A percentile compares a stretch with the other conserved stretches of the same genome.
These are phyloP conservation scores for Kwoniella sp. DNA, from an alignment of 768 basidiomycete species.

Conservation along the genomic window DNA sequence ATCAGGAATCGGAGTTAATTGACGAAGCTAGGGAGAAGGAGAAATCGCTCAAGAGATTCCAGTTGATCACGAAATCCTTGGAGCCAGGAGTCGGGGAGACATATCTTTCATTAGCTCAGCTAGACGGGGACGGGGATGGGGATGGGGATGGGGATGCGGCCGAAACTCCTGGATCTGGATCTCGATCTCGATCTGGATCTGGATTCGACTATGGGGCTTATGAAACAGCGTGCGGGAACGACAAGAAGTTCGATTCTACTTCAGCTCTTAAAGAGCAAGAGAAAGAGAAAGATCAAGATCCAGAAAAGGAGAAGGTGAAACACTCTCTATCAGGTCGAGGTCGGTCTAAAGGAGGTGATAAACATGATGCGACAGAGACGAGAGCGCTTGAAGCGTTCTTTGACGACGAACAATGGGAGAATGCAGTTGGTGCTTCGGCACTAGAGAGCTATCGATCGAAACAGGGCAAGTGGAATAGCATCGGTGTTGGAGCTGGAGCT, in stretches of 20 bases:
- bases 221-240: no score
- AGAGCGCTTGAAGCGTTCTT: constrained; percentile 40
- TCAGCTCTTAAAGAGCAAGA: no score
- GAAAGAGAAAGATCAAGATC: no score
- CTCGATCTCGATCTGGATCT: constrained; percentile 1
- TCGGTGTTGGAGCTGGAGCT: constrained; percentile 19
- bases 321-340: no score
- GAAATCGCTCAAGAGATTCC: constrained; percentile 47
- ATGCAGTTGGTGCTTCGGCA: constrained; percentile 10
- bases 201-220: no score
- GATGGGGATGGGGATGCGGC: no score
- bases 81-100: constrained; percentile 42
- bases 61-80: constrained; percentile 48
- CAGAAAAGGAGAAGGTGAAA: constrained; percentile 5
- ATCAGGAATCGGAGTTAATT: not conserved
- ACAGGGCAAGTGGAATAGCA: constrained; percentile 35
- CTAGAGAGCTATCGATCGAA: constrained; percentile 4
- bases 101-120: constrained; percentile 32
- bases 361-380: constrained; percentile 19
- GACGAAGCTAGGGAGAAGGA: constrained; percentile 32
- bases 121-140: constrained; percentile 19
- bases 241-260: no score
- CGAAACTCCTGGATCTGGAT: no score
- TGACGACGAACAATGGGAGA: constrained; percentile 50
- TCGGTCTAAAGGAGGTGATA: no score